Evolutionary conservation across 768 basidiomycete species (phyloP).

Genomic region (Macrocybe gigantea): DNA sequence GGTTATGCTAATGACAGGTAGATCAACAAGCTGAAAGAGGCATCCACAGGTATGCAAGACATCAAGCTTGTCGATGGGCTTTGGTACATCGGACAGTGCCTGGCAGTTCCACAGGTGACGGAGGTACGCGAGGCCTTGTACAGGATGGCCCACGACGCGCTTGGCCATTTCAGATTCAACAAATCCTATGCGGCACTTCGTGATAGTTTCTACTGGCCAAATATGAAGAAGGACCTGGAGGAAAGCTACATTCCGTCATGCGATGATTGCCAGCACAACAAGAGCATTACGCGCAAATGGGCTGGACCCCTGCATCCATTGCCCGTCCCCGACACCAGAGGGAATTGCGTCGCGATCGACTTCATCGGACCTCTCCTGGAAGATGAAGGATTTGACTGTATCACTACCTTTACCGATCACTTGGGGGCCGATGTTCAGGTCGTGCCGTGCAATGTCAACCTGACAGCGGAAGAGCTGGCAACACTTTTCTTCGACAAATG

Average conservation of each 20-base stretch:
- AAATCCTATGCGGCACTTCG: slow-evolving; percentile 19
- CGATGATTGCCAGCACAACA: slow-evolving; percentile 25
- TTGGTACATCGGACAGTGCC: no score
- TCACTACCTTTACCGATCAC: slow-evolving; percentile 30
- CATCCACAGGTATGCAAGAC: no score
- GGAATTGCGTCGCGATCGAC: slow-evolving; percentile 34
- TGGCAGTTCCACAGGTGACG: no score
- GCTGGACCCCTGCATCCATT: slow-evolving; percentile 31
- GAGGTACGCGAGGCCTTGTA: no score
- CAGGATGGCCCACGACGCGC: no score
- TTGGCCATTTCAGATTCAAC: no score
- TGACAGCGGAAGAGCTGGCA: slow-evolving; percentile 23
- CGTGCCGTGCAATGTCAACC: slow-evolving; percentile 24
- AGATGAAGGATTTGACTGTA: slow-evolving; percentile 29
- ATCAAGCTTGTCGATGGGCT: no score
- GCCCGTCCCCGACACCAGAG: slow-evolving; percentile 24
- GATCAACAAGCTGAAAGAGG: no score
- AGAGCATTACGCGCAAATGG: slow-evolving; percentile 25
- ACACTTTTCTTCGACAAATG: slow-evolving; percentile 28
- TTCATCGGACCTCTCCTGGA: slow-evolving; percentile 35
- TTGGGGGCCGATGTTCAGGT: slow-evolving; percentile 38
- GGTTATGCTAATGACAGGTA: no score
- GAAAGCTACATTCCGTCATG: slow-evolving; percentile 27
- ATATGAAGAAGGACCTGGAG: slow-evolving; percentile 13
- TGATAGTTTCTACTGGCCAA: slow-evolving; percentile 36